These are phyloP conservation scores for Ceratobasidium sp. DNA, from an alignment of 1,284 basidiomycete genomes.

Conservation along the genomic window DNA sequence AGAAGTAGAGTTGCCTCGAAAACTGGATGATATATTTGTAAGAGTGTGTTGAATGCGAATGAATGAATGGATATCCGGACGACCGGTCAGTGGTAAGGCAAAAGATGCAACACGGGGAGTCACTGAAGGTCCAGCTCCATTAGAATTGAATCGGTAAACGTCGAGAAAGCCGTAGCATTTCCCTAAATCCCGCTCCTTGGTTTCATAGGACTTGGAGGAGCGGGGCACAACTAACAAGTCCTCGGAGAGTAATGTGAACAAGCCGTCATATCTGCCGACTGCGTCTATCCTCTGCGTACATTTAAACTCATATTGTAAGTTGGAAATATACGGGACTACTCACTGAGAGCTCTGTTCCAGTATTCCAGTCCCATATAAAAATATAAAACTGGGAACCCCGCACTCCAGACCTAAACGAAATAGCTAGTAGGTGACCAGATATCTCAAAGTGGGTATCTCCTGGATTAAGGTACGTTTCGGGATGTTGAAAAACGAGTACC, in stretches of 20 bases:
- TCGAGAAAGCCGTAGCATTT: neutral
- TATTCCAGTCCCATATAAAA: constrained; percentile 42
- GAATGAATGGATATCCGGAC: neutral
- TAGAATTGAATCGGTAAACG: constrained; percentile 3
- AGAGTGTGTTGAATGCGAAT: neutral
- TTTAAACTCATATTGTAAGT: neutral
- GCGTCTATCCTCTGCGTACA: constrained; percentile 12
- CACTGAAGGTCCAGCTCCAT: neutral
- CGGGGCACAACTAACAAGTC: constrained; percentile 10
- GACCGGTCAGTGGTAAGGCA: neutral
- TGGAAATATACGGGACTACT: neutral
- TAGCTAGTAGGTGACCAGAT: neutral
- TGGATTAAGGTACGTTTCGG: neutral
- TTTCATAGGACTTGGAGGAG: neutral
- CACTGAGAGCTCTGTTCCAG: constrained; percentile 25
- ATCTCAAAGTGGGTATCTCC: neutral
- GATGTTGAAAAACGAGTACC: constrained; percentile 5
- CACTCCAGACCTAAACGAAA: constrained; percentile 31
- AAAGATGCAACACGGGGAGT: constrained; percentile 22
- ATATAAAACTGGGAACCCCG: constrained; percentile 1
- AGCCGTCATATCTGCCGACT: neutral
- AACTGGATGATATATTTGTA: constrained; percentile 17
- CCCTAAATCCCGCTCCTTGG: neutral
- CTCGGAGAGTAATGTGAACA: constrained; percentile 35
- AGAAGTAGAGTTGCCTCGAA: neutral